phyloP scores from a whole-genome alignment of 2,329 filamentous ascomycete genomes.

The Raffaelea deltoideospora region DNA sequence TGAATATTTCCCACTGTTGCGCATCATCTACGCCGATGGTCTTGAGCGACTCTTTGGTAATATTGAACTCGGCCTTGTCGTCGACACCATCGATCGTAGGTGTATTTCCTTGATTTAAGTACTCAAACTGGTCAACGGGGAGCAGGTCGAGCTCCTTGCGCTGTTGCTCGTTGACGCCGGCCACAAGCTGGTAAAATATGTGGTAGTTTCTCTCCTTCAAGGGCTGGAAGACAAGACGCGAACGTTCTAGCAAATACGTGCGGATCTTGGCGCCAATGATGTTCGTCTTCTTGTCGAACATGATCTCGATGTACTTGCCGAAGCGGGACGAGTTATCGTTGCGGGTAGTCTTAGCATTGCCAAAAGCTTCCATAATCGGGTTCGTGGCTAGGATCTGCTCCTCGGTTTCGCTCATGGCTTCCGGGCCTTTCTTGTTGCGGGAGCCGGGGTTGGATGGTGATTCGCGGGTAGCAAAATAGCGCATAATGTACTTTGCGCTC shows the following conservation, averaged over 20 bases:
- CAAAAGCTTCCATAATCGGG: slow-evolving; percentile 99
- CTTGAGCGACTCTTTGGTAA: slow-evolving; percentile 69
- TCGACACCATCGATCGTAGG: slow-evolving; percentile 89
- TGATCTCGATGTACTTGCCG: slow-evolving; percentile 99
- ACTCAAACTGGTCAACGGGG: slow-evolving; percentile 82
- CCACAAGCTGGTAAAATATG: slow-evolving; percentile 95
- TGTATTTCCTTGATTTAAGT: slow-evolving; percentile 86
- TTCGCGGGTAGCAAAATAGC: slow-evolving; percentile 96
- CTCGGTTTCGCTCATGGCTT: slow-evolving; percentile 91
- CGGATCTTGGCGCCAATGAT: slow-evolving; percentile 97
- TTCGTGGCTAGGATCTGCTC: slow-evolving; percentile 97
- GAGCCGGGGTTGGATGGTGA: slow-evolving; percentile 74
- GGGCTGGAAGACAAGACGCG: slow-evolving; percentile 90
- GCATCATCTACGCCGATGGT: slow-evolving; percentile 69
- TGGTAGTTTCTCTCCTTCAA: slow-evolving; percentile 98
- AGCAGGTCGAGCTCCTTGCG: slow-evolving; percentile 65
- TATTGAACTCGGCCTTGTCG: slow-evolving; percentile 84
- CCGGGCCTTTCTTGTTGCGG: slow-evolving; percentile 58
- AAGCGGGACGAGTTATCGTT: slow-evolving; percentile 99
- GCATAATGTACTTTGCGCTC: slow-evolving; percentile 99
- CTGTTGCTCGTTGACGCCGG: slow-evolving; percentile 75
- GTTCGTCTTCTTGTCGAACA: slow-evolving; percentile 90
- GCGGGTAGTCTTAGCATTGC: slow-evolving; percentile 97
- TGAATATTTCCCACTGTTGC: slow-evolving; percentile 77
- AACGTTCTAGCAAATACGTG: slow-evolving; percentile 89